Percentiles rank a stretch among this genome's conserved stretches.
Conservation (phyloP, 2,329 filamentous ascomycete species). For the Neofusicoccum umdonicola region DNA sequence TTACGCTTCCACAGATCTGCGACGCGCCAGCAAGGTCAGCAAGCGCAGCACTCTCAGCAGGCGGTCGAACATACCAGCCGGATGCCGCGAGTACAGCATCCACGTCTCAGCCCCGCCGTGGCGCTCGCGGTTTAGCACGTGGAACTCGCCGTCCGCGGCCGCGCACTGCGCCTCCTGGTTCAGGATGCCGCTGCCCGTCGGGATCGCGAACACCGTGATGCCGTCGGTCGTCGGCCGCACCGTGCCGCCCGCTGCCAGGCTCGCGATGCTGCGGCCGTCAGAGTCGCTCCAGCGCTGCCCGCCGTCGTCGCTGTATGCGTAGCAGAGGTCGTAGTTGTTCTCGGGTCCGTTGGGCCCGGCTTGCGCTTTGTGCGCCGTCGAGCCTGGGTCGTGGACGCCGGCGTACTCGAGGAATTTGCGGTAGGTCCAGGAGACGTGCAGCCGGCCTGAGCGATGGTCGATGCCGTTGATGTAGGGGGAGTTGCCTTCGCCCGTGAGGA, state of each 20-base stretch:
- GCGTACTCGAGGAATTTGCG: conserved; percentile 47
- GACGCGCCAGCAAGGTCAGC: too few species aligned
- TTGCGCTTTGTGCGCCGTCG: neutral
- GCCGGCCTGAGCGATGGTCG: conserved; percentile 32
- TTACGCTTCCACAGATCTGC: neutral
- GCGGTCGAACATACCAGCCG: neutral
- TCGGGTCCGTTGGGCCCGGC: conserved; percentile 1
- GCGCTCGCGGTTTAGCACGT: conserved; percentile 50
- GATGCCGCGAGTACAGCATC: neutral
- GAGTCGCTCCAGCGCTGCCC: conserved; percentile 47
- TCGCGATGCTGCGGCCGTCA: conserved; percentile 36
- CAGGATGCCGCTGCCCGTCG: conserved; percentile 46
- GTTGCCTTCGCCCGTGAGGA: conserved; percentile 46
- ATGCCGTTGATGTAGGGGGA: conserved; percentile 55
- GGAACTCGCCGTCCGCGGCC: conserved; percentile 47
- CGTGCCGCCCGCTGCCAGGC: conserved; percentile 24
- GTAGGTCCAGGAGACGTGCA: conserved; percentile 52
- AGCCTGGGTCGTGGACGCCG: neutral
- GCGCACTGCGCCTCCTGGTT: conserved; percentile 53
- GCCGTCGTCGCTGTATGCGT: conserved; percentile 47
- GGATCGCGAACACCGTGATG: conserved; percentile 46
- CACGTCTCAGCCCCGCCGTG: neutral
- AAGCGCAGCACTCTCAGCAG: neutral
- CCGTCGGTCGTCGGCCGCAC: conserved; percentile 43
- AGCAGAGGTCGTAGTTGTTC: conserved; percentile 53